Percentiles rank a stretch among this genome's conserved stretches.
phyloP scores from a whole-genome alignment of 176 grass and related monocot genomes.

The Melocanna baccifera region DNA sequence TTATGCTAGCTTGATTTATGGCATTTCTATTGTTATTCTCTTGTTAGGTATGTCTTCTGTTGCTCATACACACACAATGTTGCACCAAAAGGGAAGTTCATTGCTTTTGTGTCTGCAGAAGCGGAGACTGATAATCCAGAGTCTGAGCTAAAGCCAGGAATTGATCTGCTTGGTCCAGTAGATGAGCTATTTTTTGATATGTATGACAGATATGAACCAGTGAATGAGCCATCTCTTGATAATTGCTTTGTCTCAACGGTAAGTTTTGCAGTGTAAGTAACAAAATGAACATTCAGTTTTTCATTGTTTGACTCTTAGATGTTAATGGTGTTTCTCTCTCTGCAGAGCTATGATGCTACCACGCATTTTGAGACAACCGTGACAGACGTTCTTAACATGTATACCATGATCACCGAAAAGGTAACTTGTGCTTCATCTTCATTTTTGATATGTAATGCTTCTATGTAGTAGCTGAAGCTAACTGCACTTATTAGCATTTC shows the following conservation, averaged over 20 bases:
- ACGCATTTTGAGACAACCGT: conserved; percentile 96
- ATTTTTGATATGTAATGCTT: conserved; percentile 15
- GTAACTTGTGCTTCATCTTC: conserved; percentile 31
- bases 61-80: conserved; percentile 94
- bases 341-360: conserved; percentile 92
- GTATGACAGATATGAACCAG: conserved; percentile 84
- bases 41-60: conserved; percentile 90
- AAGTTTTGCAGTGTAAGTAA: conserved; percentile 28
- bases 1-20: conserved; percentile 25
- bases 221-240: conserved; percentile 81
- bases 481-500: not conserved
- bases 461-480: not conserved
- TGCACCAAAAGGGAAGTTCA: conserved; percentile 86
- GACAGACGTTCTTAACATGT: conserved; percentile 82
- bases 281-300: conserved; percentile 3
- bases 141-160: conserved; percentile 68
- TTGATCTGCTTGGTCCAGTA: conserved; percentile 77
- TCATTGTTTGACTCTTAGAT: conserved; percentile 7
- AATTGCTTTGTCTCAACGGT: conserved; percentile 90
- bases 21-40: conserved; percentile 24
- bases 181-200: conserved; percentile 92
- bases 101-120: conserved; percentile 87
- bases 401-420: conserved; percentile 85
- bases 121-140: conserved; percentile 70
- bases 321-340: conserved; percentile 18